Conservation (phyloP, 2,329 filamentous ascomycete species). For the Colletotrichum neosansevieriae region DNA sequence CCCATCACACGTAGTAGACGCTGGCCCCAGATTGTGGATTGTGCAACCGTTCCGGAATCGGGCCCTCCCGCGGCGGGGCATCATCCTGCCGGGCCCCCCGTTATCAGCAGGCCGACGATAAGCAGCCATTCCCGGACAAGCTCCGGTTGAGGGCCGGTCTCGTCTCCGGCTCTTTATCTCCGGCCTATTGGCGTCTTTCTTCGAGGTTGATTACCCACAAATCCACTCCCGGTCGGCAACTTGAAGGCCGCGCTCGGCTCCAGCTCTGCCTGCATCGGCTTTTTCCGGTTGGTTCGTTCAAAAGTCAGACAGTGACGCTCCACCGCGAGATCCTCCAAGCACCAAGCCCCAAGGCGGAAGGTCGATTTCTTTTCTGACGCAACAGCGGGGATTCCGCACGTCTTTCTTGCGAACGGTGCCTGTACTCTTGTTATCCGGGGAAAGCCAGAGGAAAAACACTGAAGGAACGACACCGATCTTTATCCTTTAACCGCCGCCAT, state of each 20-base stretch:
- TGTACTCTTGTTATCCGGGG: slow-evolving; percentile 18
- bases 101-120: slow-evolving; percentile 21
- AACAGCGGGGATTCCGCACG: slow-evolving; percentile 37
- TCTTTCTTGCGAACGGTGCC: slow-evolving; percentile 19
- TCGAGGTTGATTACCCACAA: slow-evolving; percentile 3
- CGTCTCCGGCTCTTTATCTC: slow-evolving; percentile 19
- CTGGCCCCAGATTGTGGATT: background rate
- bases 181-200: slow-evolving; percentile 6
- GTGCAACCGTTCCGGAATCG: slow-evolving; percentile 17
- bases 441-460: background rate
- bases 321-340: slow-evolving; percentile 1
- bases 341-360: slow-evolving; percentile 21
- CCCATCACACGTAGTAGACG: too few species aligned
- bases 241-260: slow-evolving; percentile 36
- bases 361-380: slow-evolving; percentile 32
- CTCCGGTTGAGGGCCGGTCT: slow-evolving; percentile 29
- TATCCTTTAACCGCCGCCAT: background rate
- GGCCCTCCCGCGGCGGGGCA: slow-evolving; percentile 28
- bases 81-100: slow-evolving; percentile 12
- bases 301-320: slow-evolving; percentile 27
- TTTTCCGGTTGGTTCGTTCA: background rate
- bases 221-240: slow-evolving; percentile 27
- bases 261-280: slow-evolving; percentile 14
- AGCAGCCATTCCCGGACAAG: slow-evolving; percentile 26
- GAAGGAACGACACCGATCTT: background rate